Base-by-base conservation (phyloP, 257 asterid species). In the Eucommia ulmoides region DNA sequence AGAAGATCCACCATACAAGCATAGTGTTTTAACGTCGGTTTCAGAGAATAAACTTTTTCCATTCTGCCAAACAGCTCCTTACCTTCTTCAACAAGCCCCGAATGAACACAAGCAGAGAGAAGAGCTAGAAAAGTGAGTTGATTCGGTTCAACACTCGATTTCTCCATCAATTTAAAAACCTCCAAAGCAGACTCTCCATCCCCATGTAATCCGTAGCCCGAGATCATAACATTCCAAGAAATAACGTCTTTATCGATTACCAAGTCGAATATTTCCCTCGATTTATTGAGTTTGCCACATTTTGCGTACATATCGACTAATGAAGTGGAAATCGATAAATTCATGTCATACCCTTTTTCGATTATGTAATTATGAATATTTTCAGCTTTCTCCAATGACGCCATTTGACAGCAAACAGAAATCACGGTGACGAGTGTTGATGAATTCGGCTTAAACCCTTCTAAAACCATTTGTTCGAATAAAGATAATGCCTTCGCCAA, bases 181-280 rank as follows among this genome's bases (percentile, higher is more conserved):
- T 64, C 59, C n/a, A 78, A 45, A 20, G 89, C 93, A 47, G 75
- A 57, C 51, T 58, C 52, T 29, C 75, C 93, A 57, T 74, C 72
- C 24, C 94, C 94, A 53, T 80, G 79, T 74, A 74, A 68, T 20
- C 89, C 94, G 50, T 80, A 86, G 60, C 81, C 59, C 1, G 86
- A 80, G 33, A 83, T 83, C 93, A 87, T 84, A 62, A 81, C 89
- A 9, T 80, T 87, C 84, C 83, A 87, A 26, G 81, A 62, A 45
- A 87, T 54, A 15, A 54, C 78, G 54, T 87, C 94, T 61, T 68
- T 80, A 46, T 65, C 68, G 19, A 50, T 49, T 52, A 78, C 56
- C 2, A 67, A 68, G 67, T 80, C 73, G 41, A 83, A 87, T 48
- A 80, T 60, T 68, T 80, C 77, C 62, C 73, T 74, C 0, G 93